Conservation (phyloP, 768 basidiomycete genomes). For the Gloeostereum incarnatum region DNA sequence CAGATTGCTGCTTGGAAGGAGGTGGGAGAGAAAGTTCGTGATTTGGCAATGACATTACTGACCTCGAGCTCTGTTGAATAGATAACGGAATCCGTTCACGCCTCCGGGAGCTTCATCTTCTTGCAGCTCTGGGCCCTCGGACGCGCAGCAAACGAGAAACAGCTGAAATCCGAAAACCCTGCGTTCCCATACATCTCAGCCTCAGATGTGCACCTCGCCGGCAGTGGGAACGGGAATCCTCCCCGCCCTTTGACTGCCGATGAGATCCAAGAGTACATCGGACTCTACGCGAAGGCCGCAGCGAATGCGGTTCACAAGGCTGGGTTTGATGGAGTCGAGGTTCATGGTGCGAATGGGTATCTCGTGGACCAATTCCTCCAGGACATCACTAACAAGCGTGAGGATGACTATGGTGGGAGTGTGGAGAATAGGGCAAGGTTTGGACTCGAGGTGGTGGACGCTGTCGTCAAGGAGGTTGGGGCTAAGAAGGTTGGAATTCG, state of each 20-base stretch:
- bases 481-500: constrained; percentile 31
- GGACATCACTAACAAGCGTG: constrained; percentile 31
- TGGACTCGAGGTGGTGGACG: constrained; percentile 33
- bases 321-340: constrained; percentile 43
- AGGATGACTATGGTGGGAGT: constrained; percentile 49
- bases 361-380: constrained; percentile 41
- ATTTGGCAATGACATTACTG: neutral
- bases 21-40: too few relatives aligned
- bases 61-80: constrained; percentile 2
- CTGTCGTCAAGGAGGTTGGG: constrained; percentile 34
- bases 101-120: constrained; percentile 29
- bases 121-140: constrained; percentile 43
- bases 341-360: constrained; percentile 22
- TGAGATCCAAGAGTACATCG: constrained; percentile 31
- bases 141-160: constrained; percentile 16
- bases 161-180: constrained; percentile 11
- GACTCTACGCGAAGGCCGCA: constrained; percentile 33
- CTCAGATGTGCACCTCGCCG: constrained; percentile 12
- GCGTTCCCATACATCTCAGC: constrained; percentile 16
- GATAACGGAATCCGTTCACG: constrained; percentile 36
- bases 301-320: constrained; percentile 30
- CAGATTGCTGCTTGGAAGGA: constrained; percentile 38
- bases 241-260: constrained; percentile 26
- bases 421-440: constrained; percentile 43
- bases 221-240: neutral